Base-by-base conservation (phyloP, 108 stramenopile species). In the Stephanodiscus triporus region DNA sequence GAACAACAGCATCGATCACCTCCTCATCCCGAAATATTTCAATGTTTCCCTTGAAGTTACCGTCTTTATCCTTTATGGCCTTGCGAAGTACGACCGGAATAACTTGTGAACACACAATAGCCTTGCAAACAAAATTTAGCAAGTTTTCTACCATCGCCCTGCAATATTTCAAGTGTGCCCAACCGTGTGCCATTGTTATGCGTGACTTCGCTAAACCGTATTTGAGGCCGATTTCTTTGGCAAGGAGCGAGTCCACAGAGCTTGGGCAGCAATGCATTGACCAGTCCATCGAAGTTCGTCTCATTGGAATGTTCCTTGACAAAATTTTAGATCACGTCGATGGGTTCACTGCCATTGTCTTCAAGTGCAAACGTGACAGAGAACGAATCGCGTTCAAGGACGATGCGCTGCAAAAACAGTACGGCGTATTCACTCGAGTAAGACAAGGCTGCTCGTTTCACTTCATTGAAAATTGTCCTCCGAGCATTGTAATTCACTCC, bases 1-100 rank as follows among this genome's bases (percentile, higher is more conserved):
- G 53, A 38, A 73, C 59, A 0, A 58, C 76, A 6, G 72, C 84
- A 79, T 82, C 84, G 43, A 81, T 82, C 32, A 82, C 84, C 27
- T 85, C 84, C 71, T 85, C 71, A 34, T 59, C 43, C 36, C 82
- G 81, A 20, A 75, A 43, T 6, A 82, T 53, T 48, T 72, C 63
- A 9, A 85, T 51, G 2, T 62, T 63, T 50, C 84, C 84, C 16
- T 79, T 47, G 34, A 13, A 48, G n/a, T 54, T 38, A 16, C 81
- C 77, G 23, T 78, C 50, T 42, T 58, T 63, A 45, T 71, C 72
- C 27, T 69, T 76, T 37, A 81, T 69, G 2, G 80, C 54, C 50
- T 85, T 78, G 50, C 73, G 63, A 32, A 70, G 82, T 13, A 85
- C 63, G 13, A 81, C 42, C 20, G 81, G 76, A 16, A 61, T 53